Percentiles rank a stretch among this genome's conserved stretches.
Conservation (phyloP, 805 yeast genomes). For the Yarrowia sp. region DNA sequence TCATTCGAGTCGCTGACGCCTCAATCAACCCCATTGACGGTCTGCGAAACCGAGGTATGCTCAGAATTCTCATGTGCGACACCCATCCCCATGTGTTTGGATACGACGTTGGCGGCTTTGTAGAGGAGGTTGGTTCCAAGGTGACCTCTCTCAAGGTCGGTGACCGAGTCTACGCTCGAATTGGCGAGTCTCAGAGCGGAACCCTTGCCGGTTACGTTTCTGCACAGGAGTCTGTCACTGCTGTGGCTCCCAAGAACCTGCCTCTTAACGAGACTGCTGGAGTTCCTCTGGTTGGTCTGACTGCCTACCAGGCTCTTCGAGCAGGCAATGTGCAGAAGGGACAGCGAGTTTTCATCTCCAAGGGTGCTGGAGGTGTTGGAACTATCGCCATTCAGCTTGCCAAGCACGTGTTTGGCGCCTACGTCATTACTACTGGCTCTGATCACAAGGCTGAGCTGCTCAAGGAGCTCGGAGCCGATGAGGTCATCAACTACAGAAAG, state of each 20-base stretch:
- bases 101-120: slow-evolving; percentile 45
- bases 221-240: slow-evolving; percentile 35
- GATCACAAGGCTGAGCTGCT: slow-evolving; percentile 42
- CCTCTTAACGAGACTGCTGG: slow-evolving; percentile 43
- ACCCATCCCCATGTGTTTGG: slow-evolving; percentile 49
- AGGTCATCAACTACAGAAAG: slow-evolving; percentile 44
- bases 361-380: slow-evolving; percentile 42
- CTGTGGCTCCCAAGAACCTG: slow-evolving; percentile 43
- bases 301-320: slow-evolving; percentile 41
- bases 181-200: slow-evolving; percentile 39
- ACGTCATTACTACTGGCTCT: slow-evolving; percentile 44
- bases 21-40: slow-evolving; percentile 46
- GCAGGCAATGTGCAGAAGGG: slow-evolving; percentile 32
- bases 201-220: slow-evolving; percentile 42
- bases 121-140: slow-evolving; percentile 44
- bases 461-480: slow-evolving; percentile 41
- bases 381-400: slow-evolving; percentile 43
- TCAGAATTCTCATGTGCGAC: slow-evolving; percentile 30
- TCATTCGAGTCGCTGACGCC: slow-evolving; percentile 44
- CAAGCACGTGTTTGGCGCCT: slow-evolving; percentile 42
- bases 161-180: slow-evolving; percentile 42
- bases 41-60: slow-evolving; percentile 40
- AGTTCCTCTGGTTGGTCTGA: slow-evolving; percentile 42
- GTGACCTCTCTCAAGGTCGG: slow-evolving; percentile 43
- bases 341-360: slow-evolving; percentile 43